phyloP scores from a whole-genome alignment of 1,284 basidiomycete species.

The Cryptococcus jaspeensis region DNA sequence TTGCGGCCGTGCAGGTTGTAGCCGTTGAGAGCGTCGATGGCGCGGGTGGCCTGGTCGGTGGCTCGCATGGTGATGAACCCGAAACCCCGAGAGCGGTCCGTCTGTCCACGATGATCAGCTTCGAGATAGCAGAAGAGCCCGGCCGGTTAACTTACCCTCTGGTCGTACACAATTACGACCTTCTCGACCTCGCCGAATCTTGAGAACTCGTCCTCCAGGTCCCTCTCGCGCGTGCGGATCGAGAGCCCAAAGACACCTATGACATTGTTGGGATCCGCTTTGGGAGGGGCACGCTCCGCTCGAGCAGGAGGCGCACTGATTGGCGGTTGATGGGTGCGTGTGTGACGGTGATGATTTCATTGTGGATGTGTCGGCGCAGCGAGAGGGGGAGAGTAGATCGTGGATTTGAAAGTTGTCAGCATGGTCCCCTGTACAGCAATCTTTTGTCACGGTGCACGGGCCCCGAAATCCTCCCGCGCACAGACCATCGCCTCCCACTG shows the following conservation, averaged over 20 bases:
- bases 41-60: slow-evolving; percentile 79
- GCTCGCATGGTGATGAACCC: slow-evolving; percentile 93
- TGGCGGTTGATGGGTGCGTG: no score
- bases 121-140: not conserved
- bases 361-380: no score
- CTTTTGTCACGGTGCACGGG: no score
- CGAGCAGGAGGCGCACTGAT: no score
- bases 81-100: slow-evolving; percentile 93
- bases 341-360: no score
- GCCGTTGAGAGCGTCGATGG: slow-evolving; percentile 89
- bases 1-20: slow-evolving; percentile 90
- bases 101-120: slow-evolving; percentile 56
- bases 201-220: slow-evolving; percentile 90
- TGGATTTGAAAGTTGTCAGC: no score
- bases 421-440: no score
- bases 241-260: slow-evolving; percentile 95
- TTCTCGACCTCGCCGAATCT: slow-evolving; percentile 89
- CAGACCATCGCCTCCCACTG: no score
- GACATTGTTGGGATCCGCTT: slow-evolving; percentile 79
- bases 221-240: slow-evolving; percentile 89
- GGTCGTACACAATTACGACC: slow-evolving; percentile 97
- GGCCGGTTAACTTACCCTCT: slow-evolving; percentile 66
- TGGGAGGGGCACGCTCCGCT: not conserved
- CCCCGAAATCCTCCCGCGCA: no score
- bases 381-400: no score